Evolutionary conservation across 768 basidiomycete species (phyloP).

Genomic region (Rhizopogon salebrosus): DNA sequence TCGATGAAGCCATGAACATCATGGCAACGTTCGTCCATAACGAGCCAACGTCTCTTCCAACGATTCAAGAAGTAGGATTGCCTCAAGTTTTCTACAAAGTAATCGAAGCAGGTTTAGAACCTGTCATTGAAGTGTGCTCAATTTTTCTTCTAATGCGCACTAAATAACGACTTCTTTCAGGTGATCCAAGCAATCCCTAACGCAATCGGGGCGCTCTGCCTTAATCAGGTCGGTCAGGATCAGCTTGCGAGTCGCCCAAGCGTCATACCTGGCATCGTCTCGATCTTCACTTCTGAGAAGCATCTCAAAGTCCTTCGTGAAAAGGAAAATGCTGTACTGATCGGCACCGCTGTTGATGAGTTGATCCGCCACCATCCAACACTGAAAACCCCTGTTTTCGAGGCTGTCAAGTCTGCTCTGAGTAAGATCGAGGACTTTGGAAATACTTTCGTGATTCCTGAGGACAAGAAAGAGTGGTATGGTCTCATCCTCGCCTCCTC

Average conservation of each 20-base stretch:
- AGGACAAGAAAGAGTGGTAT: conserved; percentile 66
- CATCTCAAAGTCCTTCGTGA: conserved; percentile 84
- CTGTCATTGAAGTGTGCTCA: conserved; percentile 72
- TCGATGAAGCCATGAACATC: conserved; percentile 71
- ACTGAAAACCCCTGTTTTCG: conserved; percentile 75
- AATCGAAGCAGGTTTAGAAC: conserved; percentile 80
- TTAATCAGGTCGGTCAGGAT: conserved; percentile 86
- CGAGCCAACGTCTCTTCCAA: conserved; percentile 88
- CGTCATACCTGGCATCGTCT: conserved; percentile 81
- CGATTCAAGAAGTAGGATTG: conserved; percentile 88
- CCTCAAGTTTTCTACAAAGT: conserved; percentile 87
- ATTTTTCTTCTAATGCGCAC: neutral
- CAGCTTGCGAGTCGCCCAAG: conserved; percentile 72
- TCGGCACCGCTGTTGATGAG: conserved; percentile 91
- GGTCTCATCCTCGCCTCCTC: conserved; percentile 34
- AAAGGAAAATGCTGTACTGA: conserved; percentile 85
- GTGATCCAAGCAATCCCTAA: conserved; percentile 91
- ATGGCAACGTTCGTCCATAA: conserved; percentile 98
- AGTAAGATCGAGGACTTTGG: conserved; percentile 73
- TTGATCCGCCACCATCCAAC: conserved; percentile 93
- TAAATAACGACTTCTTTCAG: conserved; percentile 32
- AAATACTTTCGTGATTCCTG: conserved; percentile 46
- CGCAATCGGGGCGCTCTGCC: conserved; percentile 92
- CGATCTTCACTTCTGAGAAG: conserved; percentile 79
- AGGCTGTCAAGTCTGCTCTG: conserved; percentile 67